Evolutionary conservation across 1,284 basidiomycete genomes (phyloP).

Genomic region (Microbotryum scabiosae): DNA sequence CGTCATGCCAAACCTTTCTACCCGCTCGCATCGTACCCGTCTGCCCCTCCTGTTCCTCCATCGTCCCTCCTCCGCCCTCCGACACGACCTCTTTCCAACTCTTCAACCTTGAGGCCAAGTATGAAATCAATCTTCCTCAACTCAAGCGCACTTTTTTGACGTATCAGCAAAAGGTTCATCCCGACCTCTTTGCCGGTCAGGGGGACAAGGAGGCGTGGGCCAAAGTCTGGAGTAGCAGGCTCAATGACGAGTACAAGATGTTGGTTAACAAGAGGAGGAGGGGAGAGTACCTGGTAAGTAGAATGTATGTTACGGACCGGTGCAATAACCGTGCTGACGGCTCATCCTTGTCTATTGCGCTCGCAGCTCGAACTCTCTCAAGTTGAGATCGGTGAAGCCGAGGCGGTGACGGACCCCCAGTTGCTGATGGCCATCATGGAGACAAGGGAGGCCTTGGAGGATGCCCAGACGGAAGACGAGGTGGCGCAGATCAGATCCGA

Average conservation of each 20-base stretch:
- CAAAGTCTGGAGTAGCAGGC: conserved; percentile 52
- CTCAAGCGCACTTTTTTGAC: conserved; percentile 57
- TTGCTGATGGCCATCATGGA: conserved; percentile 75
- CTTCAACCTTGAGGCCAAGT: conserved; percentile 50
- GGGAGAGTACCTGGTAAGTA: conserved; percentile 24
- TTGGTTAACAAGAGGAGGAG: conserved; percentile 13
- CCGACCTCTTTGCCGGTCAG: conserved; percentile 64
- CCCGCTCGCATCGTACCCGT: conserved; percentile 54
- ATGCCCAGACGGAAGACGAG: conserved; percentile 48
- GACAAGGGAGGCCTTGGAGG: conserved; percentile 67
- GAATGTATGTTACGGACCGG: no score
- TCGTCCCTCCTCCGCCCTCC: conserved; percentile 50
- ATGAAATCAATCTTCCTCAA: conserved; percentile 57
- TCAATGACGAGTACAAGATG: conserved; percentile 64
- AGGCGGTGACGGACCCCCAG: conserved; percentile 61
- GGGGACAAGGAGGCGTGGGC: conserved; percentile 53
- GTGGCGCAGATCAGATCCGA: conserved; percentile 50
- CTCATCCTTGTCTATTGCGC: neutral
- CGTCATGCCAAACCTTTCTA: conserved; percentile 53
- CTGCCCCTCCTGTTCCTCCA: conserved; percentile 57
- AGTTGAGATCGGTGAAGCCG: conserved; percentile 57
- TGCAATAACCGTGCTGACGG: no score
- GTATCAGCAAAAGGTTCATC: conserved; percentile 67
- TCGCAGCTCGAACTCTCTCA: conserved; percentile 53
- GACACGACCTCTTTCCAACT: conserved; percentile 45